These are phyloP conservation scores for Suhomyces bribrorum DNA, from an alignment of 1,139 yeast species.

Conservation along the genomic window DNA sequence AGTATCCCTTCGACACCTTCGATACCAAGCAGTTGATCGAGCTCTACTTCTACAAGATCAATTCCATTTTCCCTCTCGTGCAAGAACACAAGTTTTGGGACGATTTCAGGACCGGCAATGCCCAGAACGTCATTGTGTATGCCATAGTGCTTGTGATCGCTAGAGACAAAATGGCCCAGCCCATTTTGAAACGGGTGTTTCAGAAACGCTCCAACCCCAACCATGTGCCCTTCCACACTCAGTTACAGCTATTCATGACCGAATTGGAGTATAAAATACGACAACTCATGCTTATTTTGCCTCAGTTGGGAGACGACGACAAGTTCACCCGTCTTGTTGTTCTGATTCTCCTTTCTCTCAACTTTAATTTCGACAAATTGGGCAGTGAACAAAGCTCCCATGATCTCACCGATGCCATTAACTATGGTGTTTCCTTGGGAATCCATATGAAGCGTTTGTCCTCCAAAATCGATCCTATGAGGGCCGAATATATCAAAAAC, in stretches of 20 bases:
- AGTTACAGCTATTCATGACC: conserved; percentile 22
- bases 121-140: conserved; percentile 28
- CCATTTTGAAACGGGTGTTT: conserved; percentile 27
- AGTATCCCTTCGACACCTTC: conserved; percentile 22
- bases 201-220: conserved; percentile 8
- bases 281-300: conserved; percentile 34
- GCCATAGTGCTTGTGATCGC: conserved; percentile 31
- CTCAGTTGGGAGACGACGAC: conserved; percentile 41
- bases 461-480: conserved; percentile 16
- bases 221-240: conserved; percentile 4
- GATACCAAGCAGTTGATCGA: conserved; percentile 30
- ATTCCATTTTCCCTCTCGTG: conserved; percentile 37
- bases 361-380: conserved; percentile 30
- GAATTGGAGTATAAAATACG: conserved; percentile 40
- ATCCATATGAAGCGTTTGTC: conserved; percentile 34
- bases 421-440: conserved; percentile 31
- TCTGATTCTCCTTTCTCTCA: conserved; percentile 31
- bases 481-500: conserved; percentile 25
- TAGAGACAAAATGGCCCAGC: conserved; percentile 31
- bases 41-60: conserved; percentile 34
- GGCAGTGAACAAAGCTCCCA: conserved; percentile 42
- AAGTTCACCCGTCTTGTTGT: conserved; percentile 32
- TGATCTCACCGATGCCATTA: conserved; percentile 35
- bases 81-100: conserved; percentile 32
- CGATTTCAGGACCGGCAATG: conserved; percentile 23